These are phyloP conservation scores for Coemansia brasiliensis DNA, from an alignment of 192 early-diverging fungal species.

Conservation along the genomic window DNA sequence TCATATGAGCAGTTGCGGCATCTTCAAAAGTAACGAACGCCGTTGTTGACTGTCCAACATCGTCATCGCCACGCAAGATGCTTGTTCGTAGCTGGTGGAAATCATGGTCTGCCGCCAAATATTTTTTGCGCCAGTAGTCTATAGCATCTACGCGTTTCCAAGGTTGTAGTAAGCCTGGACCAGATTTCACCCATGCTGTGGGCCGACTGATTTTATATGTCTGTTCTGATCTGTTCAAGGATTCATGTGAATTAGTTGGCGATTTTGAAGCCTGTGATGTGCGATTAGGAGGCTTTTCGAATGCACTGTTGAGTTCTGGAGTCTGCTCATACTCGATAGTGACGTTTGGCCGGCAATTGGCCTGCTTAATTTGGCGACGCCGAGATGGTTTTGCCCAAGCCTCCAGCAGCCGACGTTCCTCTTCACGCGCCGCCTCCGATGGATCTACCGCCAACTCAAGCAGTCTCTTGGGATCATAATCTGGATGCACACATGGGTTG, in stretches of 20 bases:
- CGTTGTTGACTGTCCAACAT: slow-evolving; percentile 52
- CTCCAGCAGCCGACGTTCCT: slow-evolving; percentile 27
- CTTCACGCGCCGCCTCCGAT: slow-evolving; percentile 12
- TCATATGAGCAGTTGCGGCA: slow-evolving; percentile 68
- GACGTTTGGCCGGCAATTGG: not conserved
- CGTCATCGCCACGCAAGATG: slow-evolving; percentile 11
- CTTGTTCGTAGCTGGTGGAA: slow-evolving; percentile 49
- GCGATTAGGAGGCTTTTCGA: not conserved
- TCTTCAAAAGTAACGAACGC: slow-evolving; percentile 81
- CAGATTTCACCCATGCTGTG: slow-evolving; percentile 20
- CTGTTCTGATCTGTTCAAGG: not conserved
- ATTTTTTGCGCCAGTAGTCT: slow-evolving; percentile 59
- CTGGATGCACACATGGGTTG: slow-evolving; percentile 66
- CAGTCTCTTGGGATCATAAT: slow-evolving; percentile 60
- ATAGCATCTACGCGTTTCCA: slow-evolving; percentile 71
- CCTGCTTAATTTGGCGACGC: not conserved
- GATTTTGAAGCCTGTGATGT: not conserved
- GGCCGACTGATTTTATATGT: slow-evolving; percentile 8
- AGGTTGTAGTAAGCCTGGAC: slow-evolving; percentile 49
- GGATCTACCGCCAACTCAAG: slow-evolving; percentile 21
- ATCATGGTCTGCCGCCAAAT: slow-evolving; percentile 59
- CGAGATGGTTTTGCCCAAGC: slow-evolving; percentile 35
- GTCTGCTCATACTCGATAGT: not conserved
- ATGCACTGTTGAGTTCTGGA: not conserved
- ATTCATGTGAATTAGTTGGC: too few species aligned